Percentiles rank a stretch among this genome's conserved stretches.
Conservation (phyloP, 2,329 filamentous ascomycete species). For the Alternaria sp. region DNA sequence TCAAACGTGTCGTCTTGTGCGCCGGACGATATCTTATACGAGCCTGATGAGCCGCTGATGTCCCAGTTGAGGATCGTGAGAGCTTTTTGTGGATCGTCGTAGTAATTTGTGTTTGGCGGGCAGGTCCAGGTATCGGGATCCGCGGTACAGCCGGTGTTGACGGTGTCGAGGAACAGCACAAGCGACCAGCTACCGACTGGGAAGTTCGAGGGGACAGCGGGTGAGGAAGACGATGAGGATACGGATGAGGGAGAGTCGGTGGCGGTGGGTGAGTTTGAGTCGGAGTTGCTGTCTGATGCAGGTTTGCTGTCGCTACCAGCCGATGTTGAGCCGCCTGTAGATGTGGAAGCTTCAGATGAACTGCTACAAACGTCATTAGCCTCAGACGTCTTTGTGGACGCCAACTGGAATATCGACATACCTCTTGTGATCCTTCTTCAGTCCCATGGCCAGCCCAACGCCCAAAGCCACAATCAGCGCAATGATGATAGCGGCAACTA, state of each 20-base stretch:
- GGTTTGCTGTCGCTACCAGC: background rate
- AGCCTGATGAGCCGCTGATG: conserved; percentile 55
- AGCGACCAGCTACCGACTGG: conserved; percentile 71
- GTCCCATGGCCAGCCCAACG: conserved; percentile 52
- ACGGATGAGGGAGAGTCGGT: conserved; percentile 22
- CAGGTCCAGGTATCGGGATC: conserved; percentile 69
- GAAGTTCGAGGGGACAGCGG: conserved; percentile 54
- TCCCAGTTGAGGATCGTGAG: conserved; percentile 69
- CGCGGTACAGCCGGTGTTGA: conserved; percentile 66
- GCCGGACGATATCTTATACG: conserved; percentile 66
- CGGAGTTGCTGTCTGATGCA: background rate
- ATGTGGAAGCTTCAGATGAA: background rate
- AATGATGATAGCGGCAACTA: conserved; percentile 48
- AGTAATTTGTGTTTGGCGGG: conserved; percentile 65
- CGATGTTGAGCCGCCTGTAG: background rate
- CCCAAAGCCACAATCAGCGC: conserved; percentile 50
- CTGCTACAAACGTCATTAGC: conserved; percentile 16
- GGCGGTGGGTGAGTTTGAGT: conserved; percentile 12
- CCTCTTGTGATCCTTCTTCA: conserved; percentile 48
- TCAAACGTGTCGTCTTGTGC: conserved; percentile 61
- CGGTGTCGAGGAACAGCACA: conserved; percentile 64
- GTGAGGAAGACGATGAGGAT: conserved; percentile 27
- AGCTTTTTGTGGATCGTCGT: conserved; percentile 51
- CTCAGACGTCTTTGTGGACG: background rate
- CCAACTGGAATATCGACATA: conserved; percentile 11